Percentiles rank a stretch among this genome's conserved stretches.
Evolutionary conservation across 352 stramenopile species (phyloP).

Genomic region (Halophytophthora batemanensis): DNA sequence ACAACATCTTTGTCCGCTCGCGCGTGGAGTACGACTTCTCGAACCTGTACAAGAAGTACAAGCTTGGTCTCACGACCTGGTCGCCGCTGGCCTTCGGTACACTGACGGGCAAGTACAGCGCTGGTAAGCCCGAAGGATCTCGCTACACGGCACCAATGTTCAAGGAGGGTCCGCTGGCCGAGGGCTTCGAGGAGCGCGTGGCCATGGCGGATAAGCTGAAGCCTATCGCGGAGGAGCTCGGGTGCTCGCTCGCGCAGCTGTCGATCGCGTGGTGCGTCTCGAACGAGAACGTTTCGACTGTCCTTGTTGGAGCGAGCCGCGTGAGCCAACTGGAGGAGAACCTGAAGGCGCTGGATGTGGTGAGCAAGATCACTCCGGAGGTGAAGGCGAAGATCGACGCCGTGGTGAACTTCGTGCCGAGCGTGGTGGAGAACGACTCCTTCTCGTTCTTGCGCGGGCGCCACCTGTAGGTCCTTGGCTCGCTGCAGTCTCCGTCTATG

Average conservation of each 20-base stretch:
- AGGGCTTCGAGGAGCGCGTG: conserved; percentile 5
- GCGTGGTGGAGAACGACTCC: background rate
- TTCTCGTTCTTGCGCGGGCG: background rate
- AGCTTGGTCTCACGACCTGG: too few species aligned
- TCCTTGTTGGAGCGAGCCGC: too few species aligned
- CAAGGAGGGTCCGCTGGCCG: background rate
- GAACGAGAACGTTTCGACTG: too few species aligned
- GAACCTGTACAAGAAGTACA: conserved; percentile 50
- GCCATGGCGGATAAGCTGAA: conserved; percentile 28
- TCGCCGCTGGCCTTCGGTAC: conserved; percentile 42
- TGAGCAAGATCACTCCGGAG: conserved; percentile 32
- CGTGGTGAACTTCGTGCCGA: conserved; percentile 16
- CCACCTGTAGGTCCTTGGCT: background rate
- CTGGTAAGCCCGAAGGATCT: conserved; percentile 23
- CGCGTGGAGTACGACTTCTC: conserved; percentile 43
- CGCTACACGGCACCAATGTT: conserved; percentile 2
- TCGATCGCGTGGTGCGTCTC: too few species aligned
- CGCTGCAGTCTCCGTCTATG: too few species aligned
- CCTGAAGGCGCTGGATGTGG: conserved; percentile 28
- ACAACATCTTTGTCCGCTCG: conserved; percentile 54
- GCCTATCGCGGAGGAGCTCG: conserved; percentile 31
- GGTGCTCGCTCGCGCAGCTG: conserved; percentile 40
- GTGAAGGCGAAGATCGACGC: conserved; percentile 17
- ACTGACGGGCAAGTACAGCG: conserved; percentile 59
- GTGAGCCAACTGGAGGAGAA: too few species aligned